Evolutionary conservation across 495 filamentous ascomycete genomes (phyloP).

Genomic region (Penicillium paradoxum): DNA sequence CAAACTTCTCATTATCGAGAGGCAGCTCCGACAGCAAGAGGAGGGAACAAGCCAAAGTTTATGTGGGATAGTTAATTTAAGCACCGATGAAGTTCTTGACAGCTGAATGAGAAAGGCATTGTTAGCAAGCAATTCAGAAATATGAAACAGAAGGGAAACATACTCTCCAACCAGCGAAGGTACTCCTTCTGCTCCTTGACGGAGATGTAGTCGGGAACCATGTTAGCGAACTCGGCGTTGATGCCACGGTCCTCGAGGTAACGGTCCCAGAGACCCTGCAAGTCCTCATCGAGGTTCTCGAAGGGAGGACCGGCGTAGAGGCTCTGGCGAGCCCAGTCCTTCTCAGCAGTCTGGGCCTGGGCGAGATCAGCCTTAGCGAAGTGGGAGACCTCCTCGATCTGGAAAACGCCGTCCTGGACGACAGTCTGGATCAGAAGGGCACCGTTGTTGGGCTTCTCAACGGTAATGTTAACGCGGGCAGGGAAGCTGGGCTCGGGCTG

Average conservation of each 20-base stretch:
- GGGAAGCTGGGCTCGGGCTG: slow-evolving; percentile 63
- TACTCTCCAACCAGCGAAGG: slow-evolving; percentile 77
- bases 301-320: slow-evolving; percentile 91
- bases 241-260: slow-evolving; percentile 94
- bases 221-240: slow-evolving; percentile 78
- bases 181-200: slow-evolving; percentile 99
- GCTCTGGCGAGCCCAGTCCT: slow-evolving; percentile 64
- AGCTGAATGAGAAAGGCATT: slow-evolving; percentile 28
- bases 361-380: slow-evolving; percentile 71
- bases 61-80: slow-evolving; percentile 33
- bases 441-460: slow-evolving; percentile 78
- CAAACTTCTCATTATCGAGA: background rate
- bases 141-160: slow-evolving; percentile 24
- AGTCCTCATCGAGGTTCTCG: slow-evolving; percentile 88
- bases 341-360: slow-evolving; percentile 57
- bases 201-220: slow-evolving; percentile 95
- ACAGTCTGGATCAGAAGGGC: slow-evolving; percentile 82
- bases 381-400: slow-evolving; percentile 89
- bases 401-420: slow-evolving; percentile 79
- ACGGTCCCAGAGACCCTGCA: slow-evolving; percentile 85
- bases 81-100: slow-evolving; percentile 73
- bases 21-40: background rate
- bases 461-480: slow-evolving; percentile 74
- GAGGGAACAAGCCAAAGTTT: background rate
- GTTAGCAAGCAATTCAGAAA: slow-evolving; percentile 12